These are phyloP conservation scores for Stagonosporopsis vannaccii DNA, from an alignment of 2,329 filamentous ascomycete genomes.

Conservation along the genomic window DNA sequence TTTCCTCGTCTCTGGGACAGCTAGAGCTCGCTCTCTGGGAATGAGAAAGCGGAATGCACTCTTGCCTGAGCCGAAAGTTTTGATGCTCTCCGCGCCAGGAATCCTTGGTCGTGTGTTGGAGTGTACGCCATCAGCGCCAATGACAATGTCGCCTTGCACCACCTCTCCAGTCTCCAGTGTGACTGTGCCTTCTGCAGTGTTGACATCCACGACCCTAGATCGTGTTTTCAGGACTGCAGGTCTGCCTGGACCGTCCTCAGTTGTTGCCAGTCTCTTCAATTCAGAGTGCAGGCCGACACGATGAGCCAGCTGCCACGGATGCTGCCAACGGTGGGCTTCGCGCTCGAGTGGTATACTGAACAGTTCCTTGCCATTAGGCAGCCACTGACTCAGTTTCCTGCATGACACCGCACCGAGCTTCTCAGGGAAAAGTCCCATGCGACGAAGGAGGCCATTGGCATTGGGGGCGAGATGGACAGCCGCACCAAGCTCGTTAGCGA, in stretches of 20 bases:
- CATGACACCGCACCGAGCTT: constrained; percentile 48
- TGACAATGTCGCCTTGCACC: constrained; percentile 58
- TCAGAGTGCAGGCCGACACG: constrained; percentile 61
- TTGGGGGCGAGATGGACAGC: constrained; percentile 71
- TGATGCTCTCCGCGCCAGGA: constrained; percentile 40
- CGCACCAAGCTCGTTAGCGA: constrained; percentile 65
- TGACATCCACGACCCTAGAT: constrained; percentile 55
- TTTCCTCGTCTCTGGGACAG: constrained; percentile 50
- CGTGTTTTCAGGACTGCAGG: constrained; percentile 52
- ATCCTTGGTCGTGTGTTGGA: constrained; percentile 42
- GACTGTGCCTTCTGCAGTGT: constrained; percentile 40
- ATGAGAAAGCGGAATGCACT: constrained; percentile 66
- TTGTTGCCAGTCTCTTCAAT: constrained; percentile 58
- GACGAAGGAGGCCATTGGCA: constrained; percentile 62
- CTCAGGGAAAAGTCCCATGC: constrained; percentile 54
- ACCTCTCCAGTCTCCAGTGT: constrained; percentile 50
- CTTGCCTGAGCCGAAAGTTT: constrained; percentile 59
- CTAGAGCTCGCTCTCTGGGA: constrained; percentile 52
- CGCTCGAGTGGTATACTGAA: constrained; percentile 49
- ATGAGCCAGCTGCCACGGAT: constrained; percentile 63
- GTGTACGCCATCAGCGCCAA: constrained; percentile 65
- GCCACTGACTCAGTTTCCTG: constrained; percentile 48
- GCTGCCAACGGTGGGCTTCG: constrained; percentile 57
- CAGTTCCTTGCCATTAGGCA: constrained; percentile 45
- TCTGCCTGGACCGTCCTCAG: constrained; percentile 43